phyloP scores from a whole-genome alignment of 2,329 filamentous ascomycete species.

The Huntiella bhutanensis region DNA sequence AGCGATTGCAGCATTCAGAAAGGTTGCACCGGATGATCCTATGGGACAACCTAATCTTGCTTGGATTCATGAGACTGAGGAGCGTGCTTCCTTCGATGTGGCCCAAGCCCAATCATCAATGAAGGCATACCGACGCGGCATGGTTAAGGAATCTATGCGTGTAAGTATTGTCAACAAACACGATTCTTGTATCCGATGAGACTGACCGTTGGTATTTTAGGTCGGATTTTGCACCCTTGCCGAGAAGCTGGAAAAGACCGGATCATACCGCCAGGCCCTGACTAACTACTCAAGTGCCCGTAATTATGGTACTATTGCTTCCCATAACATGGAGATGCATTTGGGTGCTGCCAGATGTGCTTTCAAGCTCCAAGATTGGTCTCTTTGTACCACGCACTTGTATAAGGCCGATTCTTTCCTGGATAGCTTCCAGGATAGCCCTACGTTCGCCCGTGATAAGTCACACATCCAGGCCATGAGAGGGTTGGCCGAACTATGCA shows the following conservation, averaged over 20 bases:
- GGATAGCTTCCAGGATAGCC: no score
- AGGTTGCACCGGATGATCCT: conserved; percentile 45
- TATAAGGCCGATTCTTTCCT: conserved; percentile 26
- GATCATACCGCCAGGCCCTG: conserved; percentile 51
- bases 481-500: conserved; percentile 41
- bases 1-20: conserved; percentile 44
- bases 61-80: neutral
- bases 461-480: conserved; percentile 12
- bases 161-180: no score
- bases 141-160: no score
- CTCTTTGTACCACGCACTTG: conserved; percentile 38
- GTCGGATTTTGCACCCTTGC: conserved; percentile 92
- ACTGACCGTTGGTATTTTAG: conserved; percentile 16
- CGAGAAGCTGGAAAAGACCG: conserved; percentile 60
- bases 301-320: conserved; percentile 66
- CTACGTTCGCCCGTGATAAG: conserved; percentile 17
- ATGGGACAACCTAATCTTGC: conserved; percentile 15
- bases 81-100: no score
- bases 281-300: conserved; percentile 77
- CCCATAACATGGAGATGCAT: conserved; percentile 67
- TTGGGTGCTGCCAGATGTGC: conserved; percentile 60
- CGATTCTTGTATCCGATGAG: no score
- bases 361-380: conserved; percentile 62
- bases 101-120: neutral
- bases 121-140: conserved; percentile 19